Conservation (phyloP, 371 early-diverging fungal species). For the Mortierella sp. region DNA sequence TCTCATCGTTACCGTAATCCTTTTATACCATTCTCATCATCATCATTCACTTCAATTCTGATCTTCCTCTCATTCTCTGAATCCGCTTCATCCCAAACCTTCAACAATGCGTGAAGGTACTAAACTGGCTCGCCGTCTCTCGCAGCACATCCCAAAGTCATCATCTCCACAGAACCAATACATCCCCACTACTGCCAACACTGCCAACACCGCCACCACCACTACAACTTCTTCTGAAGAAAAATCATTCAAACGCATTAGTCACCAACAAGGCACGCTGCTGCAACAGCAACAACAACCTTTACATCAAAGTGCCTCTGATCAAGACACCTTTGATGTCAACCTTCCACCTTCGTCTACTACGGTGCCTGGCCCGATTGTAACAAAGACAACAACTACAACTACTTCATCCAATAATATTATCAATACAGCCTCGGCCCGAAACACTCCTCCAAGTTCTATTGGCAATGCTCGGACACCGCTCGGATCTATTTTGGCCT, state of each 20-base stretch:
- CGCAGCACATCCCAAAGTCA: slow-evolving; percentile 33
- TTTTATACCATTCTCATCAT: too few species aligned
- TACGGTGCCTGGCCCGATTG: not conserved
- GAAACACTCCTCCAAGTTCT: slow-evolving; percentile 8
- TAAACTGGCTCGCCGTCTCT: slow-evolving; percentile 34
- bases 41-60: too few species aligned
- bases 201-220: not conserved
- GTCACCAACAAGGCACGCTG: slow-evolving; percentile 9
- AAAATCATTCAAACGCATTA: slow-evolving; percentile 21
- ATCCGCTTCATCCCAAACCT: not conserved
- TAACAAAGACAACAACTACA: not conserved
- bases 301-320: not conserved
- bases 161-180: not conserved
- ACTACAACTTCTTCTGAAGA: slow-evolving; percentile 12
- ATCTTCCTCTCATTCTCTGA: too few species aligned
- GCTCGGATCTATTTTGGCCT: slow-evolving; percentile 38
- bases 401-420: not conserved
- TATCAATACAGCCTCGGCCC: slow-evolving; percentile 5
- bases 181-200: not conserved
- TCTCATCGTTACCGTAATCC: not conserved
- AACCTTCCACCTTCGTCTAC: not conserved
- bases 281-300: not conserved
- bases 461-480: slow-evolving; percentile 20
- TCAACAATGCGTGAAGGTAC: slow-evolving; percentile 31
- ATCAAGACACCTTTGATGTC: not conserved